phyloP scores from a whole-genome alignment of 2,329 filamentous ascomycete genomes.

The Huntiella abstrusa region DNA sequence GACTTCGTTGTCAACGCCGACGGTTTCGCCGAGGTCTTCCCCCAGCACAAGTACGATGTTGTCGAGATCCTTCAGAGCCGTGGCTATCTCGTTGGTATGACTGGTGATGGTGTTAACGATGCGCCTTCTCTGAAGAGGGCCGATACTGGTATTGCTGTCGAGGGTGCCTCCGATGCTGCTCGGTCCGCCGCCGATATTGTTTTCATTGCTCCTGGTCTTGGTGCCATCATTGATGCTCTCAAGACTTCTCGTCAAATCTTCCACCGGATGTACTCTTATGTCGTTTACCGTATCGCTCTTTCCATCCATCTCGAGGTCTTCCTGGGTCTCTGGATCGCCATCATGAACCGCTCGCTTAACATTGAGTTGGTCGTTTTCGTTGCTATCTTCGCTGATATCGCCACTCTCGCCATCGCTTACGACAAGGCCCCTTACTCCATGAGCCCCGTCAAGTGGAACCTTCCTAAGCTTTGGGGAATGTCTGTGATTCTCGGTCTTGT shows the following conservation, averaged over 20 bases:
- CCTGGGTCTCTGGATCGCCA: conserved; percentile 79
- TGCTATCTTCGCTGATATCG: conserved; percentile 85
- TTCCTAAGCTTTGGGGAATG: conserved; percentile 81
- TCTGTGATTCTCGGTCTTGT: conserved; percentile 67
- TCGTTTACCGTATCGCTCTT: conserved; percentile 84
- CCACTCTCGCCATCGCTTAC: conserved; percentile 80
- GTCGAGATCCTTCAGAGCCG: conserved; percentile 86
- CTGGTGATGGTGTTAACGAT: conserved; percentile 89
- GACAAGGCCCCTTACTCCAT: conserved; percentile 79
- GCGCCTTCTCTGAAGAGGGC: conserved; percentile 84
- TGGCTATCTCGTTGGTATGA: conserved; percentile 90
- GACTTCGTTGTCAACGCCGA: conserved; percentile 91
- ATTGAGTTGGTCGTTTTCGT: conserved; percentile 83
- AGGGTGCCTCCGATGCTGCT: conserved; percentile 79
- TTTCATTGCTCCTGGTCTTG: conserved; percentile 78
- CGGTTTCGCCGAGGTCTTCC: conserved; percentile 88
- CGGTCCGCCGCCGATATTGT: conserved; percentile 86
- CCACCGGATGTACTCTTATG: conserved; percentile 92
- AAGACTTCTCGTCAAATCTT: conserved; percentile 92
- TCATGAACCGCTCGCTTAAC: conserved; percentile 68
- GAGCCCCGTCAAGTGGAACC: conserved; percentile 84
- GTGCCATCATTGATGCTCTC: conserved; percentile 79
- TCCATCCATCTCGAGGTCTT: conserved; percentile 85
- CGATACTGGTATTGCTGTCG: conserved; percentile 89
- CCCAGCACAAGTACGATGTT: conserved; percentile 88